Evolutionary conservation across 2,329 filamentous ascomycete species (phyloP), one percentile per base, ranked within the genome.

Genomic region (Stylonectria norvegica): DNA sequence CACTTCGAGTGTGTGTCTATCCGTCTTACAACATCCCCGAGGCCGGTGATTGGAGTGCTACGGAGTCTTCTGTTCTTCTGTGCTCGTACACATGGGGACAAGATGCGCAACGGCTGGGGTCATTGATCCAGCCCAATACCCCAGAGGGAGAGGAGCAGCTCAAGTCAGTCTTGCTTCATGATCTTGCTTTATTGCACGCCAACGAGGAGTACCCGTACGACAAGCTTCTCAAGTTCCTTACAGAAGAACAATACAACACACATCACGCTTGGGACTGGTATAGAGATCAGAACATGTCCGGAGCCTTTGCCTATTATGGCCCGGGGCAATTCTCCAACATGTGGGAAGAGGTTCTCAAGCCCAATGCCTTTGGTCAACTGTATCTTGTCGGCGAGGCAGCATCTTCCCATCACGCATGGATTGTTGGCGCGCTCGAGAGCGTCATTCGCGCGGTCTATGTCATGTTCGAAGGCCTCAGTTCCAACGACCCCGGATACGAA

Each of bases 1-100:
- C 59, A 0, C 53, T 64, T 8, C 56, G 59, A 0, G 54, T 57
- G 16, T 60, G 53, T 2, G 60, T 64, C 1, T 64, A 64, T 23
- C 61, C 59, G 0, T 64, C 61, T 0, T 62, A 63, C 19, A 55
- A 55, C 29, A 53, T 51, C 1, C 4, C 43, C 7, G 20, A 15
- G 2, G 27, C 31, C 1, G 40, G 43, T 7, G 4, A 32, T 2
- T 53, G 37, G 36, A 28, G 45, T 2, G n/a, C 44, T 0, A 10
- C 44, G 0, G 42, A 51, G 15, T 36, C 50, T 3, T 34, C 43
- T 0, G 52, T 55, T 2, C 48, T 55, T 6, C n/a, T 55, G 0
- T 53, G 49, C 6, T 53, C 49, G 0, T 55, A 53, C 33, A 53
- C 52, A 0, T 55, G 48, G 52, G 45, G 39, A 1, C 49, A 55